Conservation (phyloP, 441 rosid species). For the Syzygium malaccense region DNA sequence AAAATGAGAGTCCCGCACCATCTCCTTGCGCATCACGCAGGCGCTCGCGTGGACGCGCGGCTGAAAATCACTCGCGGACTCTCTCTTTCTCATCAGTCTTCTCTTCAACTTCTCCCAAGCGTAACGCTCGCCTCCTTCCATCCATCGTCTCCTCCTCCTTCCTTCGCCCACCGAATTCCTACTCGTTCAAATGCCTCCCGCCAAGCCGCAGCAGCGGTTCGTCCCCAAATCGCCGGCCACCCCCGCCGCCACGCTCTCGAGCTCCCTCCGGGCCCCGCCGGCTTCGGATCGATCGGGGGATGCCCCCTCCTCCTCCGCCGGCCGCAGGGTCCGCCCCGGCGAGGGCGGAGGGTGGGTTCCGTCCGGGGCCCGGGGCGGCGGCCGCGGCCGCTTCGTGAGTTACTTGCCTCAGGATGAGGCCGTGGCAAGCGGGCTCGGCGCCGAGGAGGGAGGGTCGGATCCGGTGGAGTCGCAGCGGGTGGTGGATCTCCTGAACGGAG, state of each 20-base stretch:
- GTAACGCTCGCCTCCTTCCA: neutral
- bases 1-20: neutral
- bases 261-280: conserved; percentile 58
- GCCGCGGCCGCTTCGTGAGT: conserved; percentile 48
- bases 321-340: conserved; percentile 35
- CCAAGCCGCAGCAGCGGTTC: conserved; percentile 35
- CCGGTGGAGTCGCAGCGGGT: conserved; percentile 91
- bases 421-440: conserved; percentile 71
- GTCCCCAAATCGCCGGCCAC: conserved; percentile 34
- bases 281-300: conserved; percentile 15
- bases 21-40: neutral
- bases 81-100: neutral
- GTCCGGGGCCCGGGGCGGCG: conserved; percentile 13
- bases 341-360: conserved; percentile 36
- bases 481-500: conserved; percentile 89
- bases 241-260: conserved; percentile 47
- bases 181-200: conserved; percentile 12
- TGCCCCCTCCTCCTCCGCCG: neutral
- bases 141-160: neutral
- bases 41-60: neutral
- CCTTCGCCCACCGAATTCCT: neutral
- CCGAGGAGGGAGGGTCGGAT: conserved; percentile 84
- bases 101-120: neutral
- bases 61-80: neutral
- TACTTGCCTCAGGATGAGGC: conserved; percentile 99